Conservation (phyloP, 2,329 filamentous ascomycete genomes). For the Ceratocystis smalleyi region DNA sequence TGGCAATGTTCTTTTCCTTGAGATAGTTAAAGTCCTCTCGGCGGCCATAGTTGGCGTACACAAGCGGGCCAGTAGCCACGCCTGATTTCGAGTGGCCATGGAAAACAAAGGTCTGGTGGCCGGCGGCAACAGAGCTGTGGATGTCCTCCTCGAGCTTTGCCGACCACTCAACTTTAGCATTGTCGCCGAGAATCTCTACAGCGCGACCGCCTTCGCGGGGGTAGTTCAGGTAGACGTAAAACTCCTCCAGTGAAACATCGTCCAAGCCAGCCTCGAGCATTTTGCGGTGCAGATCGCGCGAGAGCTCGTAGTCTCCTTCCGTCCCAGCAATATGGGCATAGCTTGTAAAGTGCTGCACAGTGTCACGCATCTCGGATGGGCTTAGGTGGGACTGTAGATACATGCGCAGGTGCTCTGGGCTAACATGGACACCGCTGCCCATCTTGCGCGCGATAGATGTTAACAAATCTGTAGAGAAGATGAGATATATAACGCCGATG, state of each 20-base stretch:
- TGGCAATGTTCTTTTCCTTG: constrained; percentile 52
- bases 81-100: constrained; percentile 81
- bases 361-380: constrained; percentile 51
- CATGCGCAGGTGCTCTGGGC: constrained; percentile 64
- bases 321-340: constrained; percentile 91
- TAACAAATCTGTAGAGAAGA: constrained; percentile 78
- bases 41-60: constrained; percentile 88
- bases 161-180: constrained; percentile 51
- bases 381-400: constrained; percentile 63
- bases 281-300: constrained; percentile 65
- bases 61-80: constrained; percentile 67
- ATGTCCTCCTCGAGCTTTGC: constrained; percentile 68
- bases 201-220: constrained; percentile 60
- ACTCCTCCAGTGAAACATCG: constrained; percentile 59
- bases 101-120: constrained; percentile 61
- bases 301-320: constrained; percentile 75
- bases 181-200: constrained; percentile 61
- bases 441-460: constrained; percentile 47
- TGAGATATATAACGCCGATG: constrained; percentile 60
- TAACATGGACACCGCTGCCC: constrained; percentile 53
- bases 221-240: constrained; percentile 85
- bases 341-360: constrained; percentile 59
- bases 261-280: constrained; percentile 62
- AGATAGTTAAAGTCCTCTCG: constrained; percentile 66
- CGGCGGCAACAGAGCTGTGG: constrained; percentile 40